Base-by-base conservation (phyloP, 257 asterid genomes). In the Ilex aquifolium region DNA sequence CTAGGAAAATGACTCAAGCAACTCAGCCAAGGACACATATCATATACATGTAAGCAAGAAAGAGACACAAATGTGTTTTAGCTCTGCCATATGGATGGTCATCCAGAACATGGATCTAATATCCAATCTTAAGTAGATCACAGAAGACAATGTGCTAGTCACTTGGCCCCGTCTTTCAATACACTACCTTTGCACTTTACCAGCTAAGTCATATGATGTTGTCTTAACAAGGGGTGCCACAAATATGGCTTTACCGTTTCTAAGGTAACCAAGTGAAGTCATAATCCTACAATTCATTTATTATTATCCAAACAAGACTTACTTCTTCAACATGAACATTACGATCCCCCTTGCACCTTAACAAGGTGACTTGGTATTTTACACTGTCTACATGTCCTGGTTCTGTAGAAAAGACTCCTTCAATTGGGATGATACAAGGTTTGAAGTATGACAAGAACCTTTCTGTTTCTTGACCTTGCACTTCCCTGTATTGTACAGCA, bases 401-500 rank as follows among this genome's bases (percentile, higher is more conserved):
- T 46, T 88, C 88, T 3, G 91, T 76, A 64, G 90, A 80, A 77
- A 82, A 71, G 50, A 82, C 79, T 44, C 97, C 95, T 70, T 85
- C 72, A 68, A 77, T 74, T 32, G 97, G 97, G 77, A 90, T 85
- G 76, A 90, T 87, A 64, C 97, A 90, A 59, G 97, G 97, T 74
- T 85, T 84, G 75, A 90, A 90, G 72, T 85, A 87, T 65, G 97
- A 90, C 68, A 90, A 90, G 71, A 90, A 90, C 66, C 77, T 87
- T 64, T 83, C 91, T 27, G 95, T 76, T 72, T 90, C 97, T 57
- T 80, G 88, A 63, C 97, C 95, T 75, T 90, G 97, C 65, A 83
- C 79, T 85, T 90, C 97, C 61, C 86, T 91, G 70, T 90, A 90
- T 79, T 90, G 97, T 40, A 85, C 95, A 32, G 95, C 89, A 15